Percentiles rank a stretch among this genome's conserved stretches.
phyloP scores from a whole-genome alignment of 2,329 filamentous ascomycete genomes.

The Paraphoma chrysanthemicola region DNA sequence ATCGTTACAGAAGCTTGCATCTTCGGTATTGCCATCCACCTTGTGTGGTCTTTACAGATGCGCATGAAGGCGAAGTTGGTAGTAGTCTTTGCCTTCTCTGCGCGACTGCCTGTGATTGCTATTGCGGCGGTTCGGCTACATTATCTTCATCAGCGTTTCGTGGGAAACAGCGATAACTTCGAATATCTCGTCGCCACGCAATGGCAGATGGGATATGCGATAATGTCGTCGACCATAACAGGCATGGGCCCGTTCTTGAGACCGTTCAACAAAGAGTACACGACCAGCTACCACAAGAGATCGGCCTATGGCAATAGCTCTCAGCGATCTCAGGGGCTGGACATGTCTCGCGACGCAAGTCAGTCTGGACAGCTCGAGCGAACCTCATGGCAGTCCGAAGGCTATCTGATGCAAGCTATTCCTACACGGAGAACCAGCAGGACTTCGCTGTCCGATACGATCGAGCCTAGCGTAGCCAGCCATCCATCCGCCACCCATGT shows the following conservation, averaged over 20 bases:
- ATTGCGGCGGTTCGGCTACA: slow-evolving; percentile 33
- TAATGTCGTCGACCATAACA: slow-evolving; percentile 41
- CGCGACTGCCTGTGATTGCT: slow-evolving; percentile 36
- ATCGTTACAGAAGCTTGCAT: slow-evolving; percentile 36
- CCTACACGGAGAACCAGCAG: slow-evolving; percentile 11
- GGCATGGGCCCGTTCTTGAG: slow-evolving; percentile 42
- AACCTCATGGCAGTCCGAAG: slow-evolving; percentile 18
- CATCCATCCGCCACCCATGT: not conserved
- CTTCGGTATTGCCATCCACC: slow-evolving; percentile 33
- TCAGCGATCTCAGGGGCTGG: not conserved
- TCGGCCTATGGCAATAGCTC: slow-evolving; percentile 8
- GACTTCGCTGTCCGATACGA: slow-evolving; percentile 1
- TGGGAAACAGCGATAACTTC: slow-evolving; percentile 23
- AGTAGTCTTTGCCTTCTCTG: slow-evolving; percentile 38
- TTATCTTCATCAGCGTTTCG: slow-evolving; percentile 29
- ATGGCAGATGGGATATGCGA: slow-evolving; percentile 46
- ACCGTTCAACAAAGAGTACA: slow-evolving; percentile 38
- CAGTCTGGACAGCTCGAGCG: slow-evolving; percentile 1
- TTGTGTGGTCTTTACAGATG: slow-evolving; percentile 41
- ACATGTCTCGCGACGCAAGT: not conserved
- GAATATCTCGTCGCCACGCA: slow-evolving; percentile 40
- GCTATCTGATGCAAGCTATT: slow-evolving; percentile 19
- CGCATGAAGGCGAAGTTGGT: slow-evolving; percentile 28
- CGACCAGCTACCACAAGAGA: slow-evolving; percentile 23
- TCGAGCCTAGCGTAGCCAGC: not conserved